Evolutionary conservation across 345 rosid species (phyloP).

Genomic region (Clausena lansium): DNA sequence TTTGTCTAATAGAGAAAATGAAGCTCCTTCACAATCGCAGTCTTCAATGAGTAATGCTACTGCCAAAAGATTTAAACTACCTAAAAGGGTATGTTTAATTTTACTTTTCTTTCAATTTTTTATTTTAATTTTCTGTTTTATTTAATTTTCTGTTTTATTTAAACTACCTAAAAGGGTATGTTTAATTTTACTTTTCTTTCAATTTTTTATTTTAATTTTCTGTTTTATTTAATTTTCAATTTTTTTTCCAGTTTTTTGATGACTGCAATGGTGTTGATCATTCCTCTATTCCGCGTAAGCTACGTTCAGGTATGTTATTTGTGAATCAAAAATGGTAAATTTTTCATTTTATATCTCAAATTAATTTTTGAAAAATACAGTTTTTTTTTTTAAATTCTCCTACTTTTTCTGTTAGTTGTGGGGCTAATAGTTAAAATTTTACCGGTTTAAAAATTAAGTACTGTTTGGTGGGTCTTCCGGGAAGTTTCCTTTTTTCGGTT

Average conservation of each 20-base stretch:
- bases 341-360: background rate
- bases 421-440: background rate
- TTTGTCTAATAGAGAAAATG: conserved; percentile 30
- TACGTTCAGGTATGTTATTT: conserved; percentile 80
- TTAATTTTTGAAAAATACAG: background rate
- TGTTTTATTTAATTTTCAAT: background rate
- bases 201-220: background rate
- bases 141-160: background rate
- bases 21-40: conserved; percentile 21
- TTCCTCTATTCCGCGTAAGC: conserved; percentile 87
- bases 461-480: conserved; percentile 31
- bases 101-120: background rate
- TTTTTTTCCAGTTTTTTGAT: conserved; percentile 37
- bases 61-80: conserved; percentile 49
- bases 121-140: background rate
- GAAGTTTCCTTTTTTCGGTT: conserved; percentile 51
- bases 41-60: conserved; percentile 22
- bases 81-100: conserved; percentile 41
- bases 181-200: too few relatives aligned
- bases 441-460: conserved; percentile 15
- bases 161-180: too few relatives aligned
- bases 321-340: conserved; percentile 15
- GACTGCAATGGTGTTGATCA: conserved; percentile 60
- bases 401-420: background rate
- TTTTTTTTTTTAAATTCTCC: background rate